Conservation (phyloP, 768 basidiomycete species). For the Rhizopogon vesiculosus region DNA sequence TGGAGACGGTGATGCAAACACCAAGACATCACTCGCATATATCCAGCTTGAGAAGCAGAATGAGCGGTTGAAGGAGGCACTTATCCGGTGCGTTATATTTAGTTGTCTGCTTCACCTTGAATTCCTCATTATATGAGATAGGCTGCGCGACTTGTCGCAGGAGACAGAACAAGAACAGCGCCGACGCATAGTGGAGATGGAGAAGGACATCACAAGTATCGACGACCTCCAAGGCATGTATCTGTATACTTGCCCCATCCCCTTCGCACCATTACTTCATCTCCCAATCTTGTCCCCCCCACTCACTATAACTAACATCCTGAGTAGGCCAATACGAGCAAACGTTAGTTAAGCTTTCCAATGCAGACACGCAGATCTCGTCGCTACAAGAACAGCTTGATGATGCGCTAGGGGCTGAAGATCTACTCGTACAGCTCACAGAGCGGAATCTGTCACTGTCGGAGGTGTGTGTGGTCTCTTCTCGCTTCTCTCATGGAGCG, state of each 20-base stretch:
- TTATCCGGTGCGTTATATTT: conserved; percentile 56
- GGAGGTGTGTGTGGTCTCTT: conserved; percentile 49
- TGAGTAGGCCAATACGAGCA: conserved; percentile 72
- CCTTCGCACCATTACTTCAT: background rate
- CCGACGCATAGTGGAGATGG: conserved; percentile 77
- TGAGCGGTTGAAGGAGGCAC: conserved; percentile 89
- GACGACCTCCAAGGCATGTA: conserved; percentile 76
- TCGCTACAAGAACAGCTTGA: conserved; percentile 93
- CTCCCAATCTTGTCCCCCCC: background rate
- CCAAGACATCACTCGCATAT: conserved; percentile 60
- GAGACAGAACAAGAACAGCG: conserved; percentile 87
- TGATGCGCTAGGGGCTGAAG: conserved; percentile 92
- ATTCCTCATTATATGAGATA: conserved; percentile 21
- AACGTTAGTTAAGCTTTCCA: conserved; percentile 72
- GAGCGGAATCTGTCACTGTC: conserved; percentile 90
- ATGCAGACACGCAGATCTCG: conserved; percentile 89
- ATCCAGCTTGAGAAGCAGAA: conserved; percentile 97
- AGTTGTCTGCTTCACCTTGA: background rate
- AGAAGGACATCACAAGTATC: conserved; percentile 74
- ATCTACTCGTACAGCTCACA: conserved; percentile 92
- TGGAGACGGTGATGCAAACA: conserved; percentile 27
- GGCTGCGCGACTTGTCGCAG: conserved; percentile 82
- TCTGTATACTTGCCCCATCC: background rate
- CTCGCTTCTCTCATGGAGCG: background rate
- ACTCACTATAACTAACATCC: conserved; percentile 4